Base-by-base conservation (phyloP, 805 yeast genomes). In the Saccharomycopsis fibuligera region DNA sequence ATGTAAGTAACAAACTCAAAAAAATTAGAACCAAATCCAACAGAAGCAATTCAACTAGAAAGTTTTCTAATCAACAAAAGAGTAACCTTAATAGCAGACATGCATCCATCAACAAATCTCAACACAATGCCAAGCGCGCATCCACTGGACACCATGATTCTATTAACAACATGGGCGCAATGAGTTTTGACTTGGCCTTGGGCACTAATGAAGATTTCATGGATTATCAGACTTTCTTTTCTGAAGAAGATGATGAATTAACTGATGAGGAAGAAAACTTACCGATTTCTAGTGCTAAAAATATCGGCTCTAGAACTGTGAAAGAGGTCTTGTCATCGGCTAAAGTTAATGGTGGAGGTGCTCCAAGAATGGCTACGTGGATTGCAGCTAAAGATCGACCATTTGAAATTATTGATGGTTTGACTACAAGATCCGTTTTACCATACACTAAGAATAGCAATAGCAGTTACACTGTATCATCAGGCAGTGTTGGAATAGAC, bases 291-390 rank as follows among this genome's bases (percentile, higher is more conserved):
- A 70, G 84, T 2, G 69, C 75, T 39, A 78, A 73, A 49, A 69
- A 67, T 50, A 74, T 78, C 35, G 95, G 95, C 2, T 75, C 85
- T 9, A 85, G 87, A 57, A 83, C 87, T n/a, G 83, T 82, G n/a
- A 89, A 91, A 55, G 98, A 91, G 64, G 87, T 91, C 4, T 76
- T 91, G n/a, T 83, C 95, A 4, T 83, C 95, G 1, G 83, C 89
- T 44, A 81, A 84, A 4, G 29, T 38, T 9, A 47, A 50, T 44
- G 84, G 86, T 22, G 88, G 90, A 46, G 79, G 95, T 47, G 97
- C 98, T 3, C 99, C 99, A 2, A 77, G 86, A 24, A 70, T 91
- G 50, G 98, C 97, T 0, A 83, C 96, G 2, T 91, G 97, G 95
- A 81, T 84, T 31, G 83, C 95, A 4, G 78, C 83, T 45, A 78